Conservation (phyloP, 2,329 filamentous ascomycete species). For the Hypoxylon sp. region DNA sequence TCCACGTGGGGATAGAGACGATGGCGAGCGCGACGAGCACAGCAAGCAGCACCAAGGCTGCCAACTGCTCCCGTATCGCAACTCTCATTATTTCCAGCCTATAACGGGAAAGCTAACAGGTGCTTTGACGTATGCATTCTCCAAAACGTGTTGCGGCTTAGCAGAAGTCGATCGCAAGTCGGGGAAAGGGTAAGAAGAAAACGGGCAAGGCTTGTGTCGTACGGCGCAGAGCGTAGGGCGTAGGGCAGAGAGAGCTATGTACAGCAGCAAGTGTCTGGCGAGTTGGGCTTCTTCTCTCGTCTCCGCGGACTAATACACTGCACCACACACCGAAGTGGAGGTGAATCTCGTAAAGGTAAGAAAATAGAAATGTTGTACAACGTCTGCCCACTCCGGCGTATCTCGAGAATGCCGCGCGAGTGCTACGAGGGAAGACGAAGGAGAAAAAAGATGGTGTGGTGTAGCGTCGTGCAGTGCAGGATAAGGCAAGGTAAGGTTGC, state of each 20-base stretch:
- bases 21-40: slow-evolving; percentile 82
- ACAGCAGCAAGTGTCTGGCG: slow-evolving; percentile 1
- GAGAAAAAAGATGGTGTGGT: slow-evolving; percentile 25
- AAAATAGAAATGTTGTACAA: slow-evolving; percentile 28
- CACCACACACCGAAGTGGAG: slow-evolving; percentile 28
- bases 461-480: neutral
- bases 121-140: slow-evolving; percentile 54
- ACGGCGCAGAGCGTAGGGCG: neutral
- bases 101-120: slow-evolving; percentile 49
- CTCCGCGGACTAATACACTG: slow-evolving; percentile 19
- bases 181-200: neutral
- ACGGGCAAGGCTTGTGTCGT: neutral
- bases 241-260: neutral
- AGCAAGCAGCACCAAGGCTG: slow-evolving; percentile 80
- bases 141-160: slow-evolving; percentile 26
- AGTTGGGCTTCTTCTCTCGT: slow-evolving; percentile 14
- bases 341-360: slow-evolving; percentile 19
- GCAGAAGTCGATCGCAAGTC: slow-evolving; percentile 30
- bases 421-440: slow-evolving; percentile 26
- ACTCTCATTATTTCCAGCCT: slow-evolving; percentile 76
- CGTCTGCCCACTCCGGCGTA: slow-evolving; percentile 25
- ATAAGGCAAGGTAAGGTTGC: slow-evolving; percentile 26
- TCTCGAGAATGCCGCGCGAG: slow-evolving; percentile 32
- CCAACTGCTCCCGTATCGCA: slow-evolving; percentile 89
- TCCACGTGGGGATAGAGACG: slow-evolving; percentile 82